Percentiles rank a stretch among this genome's conserved stretches.
Conservation (phyloP, 176 grass and related monocot genomes). For the Tuctoria greenei region DNA sequence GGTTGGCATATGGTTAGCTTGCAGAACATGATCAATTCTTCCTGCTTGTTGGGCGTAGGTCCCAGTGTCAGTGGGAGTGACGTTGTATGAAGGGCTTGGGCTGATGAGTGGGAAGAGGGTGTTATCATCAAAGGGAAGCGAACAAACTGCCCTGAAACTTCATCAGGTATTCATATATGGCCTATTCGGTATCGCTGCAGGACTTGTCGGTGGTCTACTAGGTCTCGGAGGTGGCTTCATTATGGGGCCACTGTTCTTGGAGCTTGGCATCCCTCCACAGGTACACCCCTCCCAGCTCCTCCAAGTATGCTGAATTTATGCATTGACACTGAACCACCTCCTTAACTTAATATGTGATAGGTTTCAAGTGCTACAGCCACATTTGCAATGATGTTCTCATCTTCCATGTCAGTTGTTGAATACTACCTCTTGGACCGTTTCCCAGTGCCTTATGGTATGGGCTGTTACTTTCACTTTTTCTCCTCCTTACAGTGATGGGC, state of each 20-base stretch:
- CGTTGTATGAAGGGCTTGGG: conserved; percentile 73
- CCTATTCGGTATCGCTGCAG: conserved; percentile 56
- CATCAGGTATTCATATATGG: conserved; percentile 65
- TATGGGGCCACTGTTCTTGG: conserved; percentile 89
- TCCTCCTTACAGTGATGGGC: background rate
- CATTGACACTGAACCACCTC: conserved; percentile 13
- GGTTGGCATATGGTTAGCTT: conserved; percentile 4
- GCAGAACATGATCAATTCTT: conserved; percentile 28
- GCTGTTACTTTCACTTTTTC: background rate
- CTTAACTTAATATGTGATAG: conserved; percentile 43
- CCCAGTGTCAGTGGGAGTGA: conserved; percentile 69
- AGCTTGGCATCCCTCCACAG: conserved; percentile 89
- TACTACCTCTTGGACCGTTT: conserved; percentile 91
- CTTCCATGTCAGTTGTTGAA: conserved; percentile 91
- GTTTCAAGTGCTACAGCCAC: conserved; percentile 96
- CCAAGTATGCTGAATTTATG: background rate
- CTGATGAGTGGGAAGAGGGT: conserved; percentile 71
- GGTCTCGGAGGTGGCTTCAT: conserved; percentile 94
- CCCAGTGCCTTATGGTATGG: conserved; percentile 73
- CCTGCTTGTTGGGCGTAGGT: conserved; percentile 46
- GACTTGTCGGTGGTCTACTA: conserved; percentile 83
- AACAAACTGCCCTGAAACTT: conserved; percentile 49
- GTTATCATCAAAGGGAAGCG: conserved; percentile 60
- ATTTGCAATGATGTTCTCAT: conserved; percentile 95
- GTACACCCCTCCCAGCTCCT: conserved; percentile 30